Evolutionary conservation across 2,329 filamentous ascomycete species (phyloP).

Genomic region (Arthrinium phaeospermum): DNA sequence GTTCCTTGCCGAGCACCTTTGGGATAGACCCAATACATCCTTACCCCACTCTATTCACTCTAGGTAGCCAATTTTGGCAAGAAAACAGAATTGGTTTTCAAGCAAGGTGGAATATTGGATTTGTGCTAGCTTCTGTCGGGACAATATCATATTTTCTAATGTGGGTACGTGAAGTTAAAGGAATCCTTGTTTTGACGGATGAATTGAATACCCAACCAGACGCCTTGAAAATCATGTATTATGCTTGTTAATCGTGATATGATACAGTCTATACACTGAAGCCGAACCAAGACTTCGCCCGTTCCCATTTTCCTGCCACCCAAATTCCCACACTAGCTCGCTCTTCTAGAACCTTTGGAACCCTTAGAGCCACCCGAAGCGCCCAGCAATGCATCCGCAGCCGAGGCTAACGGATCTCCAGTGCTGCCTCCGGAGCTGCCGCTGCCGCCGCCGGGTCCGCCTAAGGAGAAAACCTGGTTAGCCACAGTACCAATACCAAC

Average conservation of each 20-base stretch:
- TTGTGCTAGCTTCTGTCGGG: too few relatives aligned
- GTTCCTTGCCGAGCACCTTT: neutral
- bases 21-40: too few relatives aligned
- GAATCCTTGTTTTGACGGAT: too few relatives aligned
- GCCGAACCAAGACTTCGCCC: too few relatives aligned
- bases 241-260: neutral
- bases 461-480: neutral
- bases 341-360: neutral
- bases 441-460: neutral
- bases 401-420: neutral
- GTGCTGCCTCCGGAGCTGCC: neutral
- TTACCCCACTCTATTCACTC: neutral
- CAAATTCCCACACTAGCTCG: neutral
- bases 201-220: too few relatives aligned
- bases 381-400: neutral
- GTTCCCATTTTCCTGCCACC: neutral
- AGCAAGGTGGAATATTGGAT: too few relatives aligned
- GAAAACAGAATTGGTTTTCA: too few relatives aligned
- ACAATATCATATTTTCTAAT: too few relatives aligned
- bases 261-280: too few relatives aligned
- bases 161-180: too few relatives aligned
- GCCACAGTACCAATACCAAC: neutral
- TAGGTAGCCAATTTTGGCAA: too few relatives aligned
- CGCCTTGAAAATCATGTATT: too few relatives aligned
- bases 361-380: neutral